Conservation (phyloP, 2,329 filamentous ascomycete species). For the Aspergillus versicolor region DNA sequence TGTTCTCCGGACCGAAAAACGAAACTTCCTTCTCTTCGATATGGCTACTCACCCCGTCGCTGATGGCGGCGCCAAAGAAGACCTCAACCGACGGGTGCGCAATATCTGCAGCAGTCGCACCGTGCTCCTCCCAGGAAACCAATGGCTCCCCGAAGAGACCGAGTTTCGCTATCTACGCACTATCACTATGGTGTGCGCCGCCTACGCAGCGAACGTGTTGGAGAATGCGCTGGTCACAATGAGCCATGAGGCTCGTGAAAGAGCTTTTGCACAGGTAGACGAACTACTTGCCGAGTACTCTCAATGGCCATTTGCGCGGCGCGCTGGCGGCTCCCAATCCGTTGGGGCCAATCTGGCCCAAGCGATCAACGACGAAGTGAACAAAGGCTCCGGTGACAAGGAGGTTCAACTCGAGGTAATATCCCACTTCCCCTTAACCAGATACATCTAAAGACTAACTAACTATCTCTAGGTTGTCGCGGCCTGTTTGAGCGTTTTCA, state of each 20-base stretch:
- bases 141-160: slow-evolving; percentile 89
- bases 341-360: slow-evolving; percentile 91
- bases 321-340: slow-evolving; percentile 71
- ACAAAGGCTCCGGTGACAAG: slow-evolving; percentile 75
- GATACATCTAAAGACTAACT: slow-evolving; percentile 8
- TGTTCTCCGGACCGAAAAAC: slow-evolving; percentile 96
- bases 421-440: slow-evolving; percentile 9
- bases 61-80: slow-evolving; percentile 94
- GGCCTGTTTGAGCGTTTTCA: slow-evolving; percentile 96
- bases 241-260: slow-evolving; percentile 88
- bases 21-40: slow-evolving; percentile 98
- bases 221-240: slow-evolving; percentile 96
- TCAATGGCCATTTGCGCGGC: slow-evolving; percentile 92
- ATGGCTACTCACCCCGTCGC: slow-evolving; percentile 99
- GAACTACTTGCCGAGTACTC: slow-evolving; percentile 94
- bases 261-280: slow-evolving; percentile 95
- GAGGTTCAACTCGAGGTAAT: slow-evolving; percentile 92
- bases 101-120: slow-evolving; percentile 92
- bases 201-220: slow-evolving; percentile 95
- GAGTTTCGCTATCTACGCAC: slow-evolving; percentile 93
- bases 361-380: slow-evolving; percentile 82
- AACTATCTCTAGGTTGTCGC: slow-evolving; percentile 66
- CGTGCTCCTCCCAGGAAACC: slow-evolving; percentile 79
- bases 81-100: slow-evolving; percentile 88
- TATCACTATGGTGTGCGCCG: slow-evolving; percentile 93